Base-by-base conservation (phyloP, 2,329 filamentous ascomycete species). In the Aspergillus caelatus region DNA sequence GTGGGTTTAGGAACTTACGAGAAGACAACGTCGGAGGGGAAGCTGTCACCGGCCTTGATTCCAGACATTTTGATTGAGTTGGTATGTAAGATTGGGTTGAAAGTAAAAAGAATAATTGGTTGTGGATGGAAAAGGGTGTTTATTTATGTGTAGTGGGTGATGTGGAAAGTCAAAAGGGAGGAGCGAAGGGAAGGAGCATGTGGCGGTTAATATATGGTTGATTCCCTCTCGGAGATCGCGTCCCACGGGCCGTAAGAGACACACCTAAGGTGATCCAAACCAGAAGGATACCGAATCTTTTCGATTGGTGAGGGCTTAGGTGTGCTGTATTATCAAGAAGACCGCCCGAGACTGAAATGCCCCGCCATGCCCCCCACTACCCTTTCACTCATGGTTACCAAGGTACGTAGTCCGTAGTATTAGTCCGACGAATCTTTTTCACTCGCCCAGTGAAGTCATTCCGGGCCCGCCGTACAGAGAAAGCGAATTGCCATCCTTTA, bases 1-100 rank as follows among this genome's bases (percentile, higher is more conserved):
- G 32, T 21, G 43, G 41, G 45, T 45, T 59, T 64, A 56, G 36
- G 57, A 46, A 80, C 85, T 73, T 80, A 90, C 88, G 85, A 84
- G 85, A 97, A 97, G 79, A 85, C 84, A 66, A 96, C 89, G 72
- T 86, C 90, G 71, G 88, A 83, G 71, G 94, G 94, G 85, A 98
- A 94, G 77, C 84, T 83, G 79, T 96, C 92, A 76, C 94, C 94
- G 77, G 86, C 86, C 79, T 94, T 89, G 80, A 95, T 86, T 78
- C 85, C 85, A 82, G 89, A 78, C 86, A 88, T 88, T 75, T 70
- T 81, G 72, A 64, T 45, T 36, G 50, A 43, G 60, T 62, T 66
- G 54, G 39, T 60, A 21, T 39, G 30, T n/a, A 12, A 39, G 10
- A 52, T 21, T 43, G 34, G 23, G 19, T 34, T 60, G 41, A 3